Percentiles rank a stretch among this genome's conserved stretches.
phyloP scores from a whole-genome alignment of 2,329 filamentous ascomycete genomes.

The Phaeosphaeriaceae sp. region DNA sequence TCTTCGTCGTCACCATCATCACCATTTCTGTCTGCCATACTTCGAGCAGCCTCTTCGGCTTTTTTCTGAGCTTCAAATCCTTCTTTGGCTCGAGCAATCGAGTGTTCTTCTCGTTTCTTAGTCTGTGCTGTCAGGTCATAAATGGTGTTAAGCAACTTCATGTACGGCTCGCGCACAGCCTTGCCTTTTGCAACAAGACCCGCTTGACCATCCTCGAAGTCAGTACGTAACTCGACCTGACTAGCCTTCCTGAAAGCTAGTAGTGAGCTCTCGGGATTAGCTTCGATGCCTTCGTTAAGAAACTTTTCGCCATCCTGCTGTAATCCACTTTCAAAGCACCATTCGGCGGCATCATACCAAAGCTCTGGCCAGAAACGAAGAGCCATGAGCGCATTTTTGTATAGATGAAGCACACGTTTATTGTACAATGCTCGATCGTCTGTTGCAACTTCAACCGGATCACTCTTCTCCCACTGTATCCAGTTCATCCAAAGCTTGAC shows the following conservation, averaged over 20 bases:
- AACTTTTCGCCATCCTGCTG: constrained; percentile 77
- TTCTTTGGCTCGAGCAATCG: constrained; percentile 62
- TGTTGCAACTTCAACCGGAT: constrained; percentile 82
- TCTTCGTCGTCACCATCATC: constrained; percentile 63
- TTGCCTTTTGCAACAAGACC: constrained; percentile 68
- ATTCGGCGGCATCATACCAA: constrained; percentile 94
- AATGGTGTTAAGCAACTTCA: constrained; percentile 82
- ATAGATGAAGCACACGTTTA: constrained; percentile 83
- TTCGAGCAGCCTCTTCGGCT: constrained; percentile 49
- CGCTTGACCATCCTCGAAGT: constrained; percentile 77
- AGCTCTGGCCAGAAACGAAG: constrained; percentile 94
- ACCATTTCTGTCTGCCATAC: constrained; percentile 47
- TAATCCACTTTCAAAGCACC: constrained; percentile 82
- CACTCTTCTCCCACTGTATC: constrained; percentile 94
- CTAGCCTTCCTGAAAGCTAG: constrained; percentile 90
- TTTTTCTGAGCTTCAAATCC: constrained; percentile 56
- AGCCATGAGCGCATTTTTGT: constrained; percentile 92
- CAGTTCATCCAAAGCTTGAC: constrained; percentile 90
- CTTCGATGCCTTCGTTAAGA: constrained; percentile 79
- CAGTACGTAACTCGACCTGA: constrained; percentile 78
- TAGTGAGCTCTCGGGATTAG: constrained; percentile 92
- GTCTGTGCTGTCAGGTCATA: constrained; percentile 82
- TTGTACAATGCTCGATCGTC: constrained; percentile 80
- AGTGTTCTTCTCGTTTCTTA: constrained; percentile 69
- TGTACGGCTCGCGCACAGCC: constrained; percentile 81